Evolutionary conservation across 768 basidiomycete genomes (phyloP), one percentile per base, ranked within the genome.

Genomic region (Mycena indigotica): DNA sequence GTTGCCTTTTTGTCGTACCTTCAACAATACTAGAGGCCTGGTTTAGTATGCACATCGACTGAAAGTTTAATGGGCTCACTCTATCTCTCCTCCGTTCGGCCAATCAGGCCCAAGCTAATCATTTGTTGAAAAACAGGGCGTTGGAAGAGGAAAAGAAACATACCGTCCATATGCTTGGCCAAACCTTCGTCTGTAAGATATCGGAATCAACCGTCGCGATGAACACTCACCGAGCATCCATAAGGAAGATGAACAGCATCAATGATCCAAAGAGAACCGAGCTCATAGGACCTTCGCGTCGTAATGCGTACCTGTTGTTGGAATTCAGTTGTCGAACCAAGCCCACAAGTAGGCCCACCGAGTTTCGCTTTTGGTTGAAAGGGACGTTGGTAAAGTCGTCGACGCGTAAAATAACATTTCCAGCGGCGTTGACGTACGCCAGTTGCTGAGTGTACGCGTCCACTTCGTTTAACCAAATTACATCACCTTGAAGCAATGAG

Each of bases 401-500:
- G 16, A 87, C 87, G 58, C 77, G 79, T 57, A 88, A 74, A 60
- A 88, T 79, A 19, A 79, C 81, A 50, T 79, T 78, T 19, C 82
- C 80, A 2, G 76, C 73, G 53, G 64, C 61, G 56, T 81, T 79
- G 58, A 84, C 68, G 56, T 81, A 82, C 17, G 80, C 80, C 15
- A 86, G 73, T 6, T 72, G 58, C 48, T 79, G 71, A 13, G 72
- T 64, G 24, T 71, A 68, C 3, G 68, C 81, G 44, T 73, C 69
- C 2, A 70, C 62, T 59, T 73, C 62, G 58, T 75, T 70, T 23
- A 82, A 66, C 76, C 77, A 84, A 56, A 73, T 75, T 13, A 77
- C 78, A 56, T 84, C 77, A 41, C 83, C 82, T 84, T 6, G 41
- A 6, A 44, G 35, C 41, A 23, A 53, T 59, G 15, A 57, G 50